A percentile compares a stretch with the other conserved stretches of the same genome.
phyloP scores from a whole-genome alignment of 2,329 filamentous ascomycete species.

The Colletotrichum melonis region DNA sequence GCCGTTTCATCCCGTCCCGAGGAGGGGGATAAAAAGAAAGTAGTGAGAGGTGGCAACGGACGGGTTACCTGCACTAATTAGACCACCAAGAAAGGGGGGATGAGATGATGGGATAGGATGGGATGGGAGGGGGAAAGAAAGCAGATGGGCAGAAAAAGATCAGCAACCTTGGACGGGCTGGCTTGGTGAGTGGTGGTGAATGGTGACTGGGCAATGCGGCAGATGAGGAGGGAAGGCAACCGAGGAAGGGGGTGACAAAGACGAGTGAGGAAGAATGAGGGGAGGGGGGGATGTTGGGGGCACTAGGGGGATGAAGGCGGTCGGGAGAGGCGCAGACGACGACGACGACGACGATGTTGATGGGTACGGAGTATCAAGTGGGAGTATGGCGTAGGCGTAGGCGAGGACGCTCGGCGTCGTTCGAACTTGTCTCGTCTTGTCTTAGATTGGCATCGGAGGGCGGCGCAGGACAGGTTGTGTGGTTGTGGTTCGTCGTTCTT shows the following conservation, averaged over 20 bases:
- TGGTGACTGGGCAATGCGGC: background rate
- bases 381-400: background rate
- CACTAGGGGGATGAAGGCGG: background rate
- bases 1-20: constrained; percentile 4
- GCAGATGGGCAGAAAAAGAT: background rate
- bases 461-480: background rate
- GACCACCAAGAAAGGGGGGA: background rate
- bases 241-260: background rate
- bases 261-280: background rate
- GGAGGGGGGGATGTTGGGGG: background rate
- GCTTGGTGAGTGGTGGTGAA: background rate
- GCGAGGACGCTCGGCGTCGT: background rate
- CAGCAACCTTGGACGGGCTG: background rate
- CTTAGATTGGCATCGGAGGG: constrained; percentile 15
- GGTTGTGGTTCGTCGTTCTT: background rate
- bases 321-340: constrained; percentile 24
- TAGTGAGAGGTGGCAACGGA: background rate
- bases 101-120: background rate
- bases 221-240: constrained; percentile 3
- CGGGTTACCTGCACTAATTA: background rate
- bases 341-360: background rate
- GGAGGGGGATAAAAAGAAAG: background rate
- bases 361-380: no score
- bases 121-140: background rate
- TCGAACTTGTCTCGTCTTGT: constrained; percentile 21